These are phyloP conservation scores for Rubus idaeus DNA, from an alignment of 306 rosid genomes.

Conservation along the genomic window DNA sequence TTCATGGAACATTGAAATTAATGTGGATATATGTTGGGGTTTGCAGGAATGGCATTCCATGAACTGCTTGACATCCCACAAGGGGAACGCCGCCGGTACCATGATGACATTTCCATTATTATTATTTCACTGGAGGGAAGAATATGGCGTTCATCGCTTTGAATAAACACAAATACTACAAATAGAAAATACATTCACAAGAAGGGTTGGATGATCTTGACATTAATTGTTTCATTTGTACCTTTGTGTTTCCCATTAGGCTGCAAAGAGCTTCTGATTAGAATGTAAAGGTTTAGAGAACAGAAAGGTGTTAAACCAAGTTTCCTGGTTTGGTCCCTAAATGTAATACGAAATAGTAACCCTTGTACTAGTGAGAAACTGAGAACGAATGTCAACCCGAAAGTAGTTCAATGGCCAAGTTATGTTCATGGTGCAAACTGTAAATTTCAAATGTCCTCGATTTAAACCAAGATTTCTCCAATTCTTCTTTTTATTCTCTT, in stretches of 20 bases:
- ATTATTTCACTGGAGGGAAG: slow-evolving; percentile 72
- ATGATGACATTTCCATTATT: slow-evolving; percentile 74
- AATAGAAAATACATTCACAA: slow-evolving; percentile 8
- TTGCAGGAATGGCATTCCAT: slow-evolving; percentile 68
- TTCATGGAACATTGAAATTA: neutral
- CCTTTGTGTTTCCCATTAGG: neutral
- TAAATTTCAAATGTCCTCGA: neutral
- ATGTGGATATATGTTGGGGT: slow-evolving; percentile 21
- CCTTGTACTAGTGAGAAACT: neutral
- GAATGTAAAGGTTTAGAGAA: neutral
- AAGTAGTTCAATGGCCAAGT: neutral
- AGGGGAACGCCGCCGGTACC: slow-evolving; percentile 81
- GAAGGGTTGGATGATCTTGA: slow-evolving; percentile 19
- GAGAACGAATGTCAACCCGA: neutral
- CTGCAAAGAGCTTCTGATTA: neutral
- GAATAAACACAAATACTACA: slow-evolving; percentile 22
- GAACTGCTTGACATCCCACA: slow-evolving; percentile 81
- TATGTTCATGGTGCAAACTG: neutral
- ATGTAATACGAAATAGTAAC: neutral
- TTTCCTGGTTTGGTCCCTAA: neutral
- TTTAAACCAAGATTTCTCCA: neutral
- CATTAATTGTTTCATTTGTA: slow-evolving; percentile 10
- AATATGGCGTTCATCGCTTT: slow-evolving; percentile 68
- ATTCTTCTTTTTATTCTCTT: too few relatives aligned
- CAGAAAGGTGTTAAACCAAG: neutral